phyloP scores from a whole-genome alignment of 805 yeast genomes.

The Suhomyces sp. region DNA sequence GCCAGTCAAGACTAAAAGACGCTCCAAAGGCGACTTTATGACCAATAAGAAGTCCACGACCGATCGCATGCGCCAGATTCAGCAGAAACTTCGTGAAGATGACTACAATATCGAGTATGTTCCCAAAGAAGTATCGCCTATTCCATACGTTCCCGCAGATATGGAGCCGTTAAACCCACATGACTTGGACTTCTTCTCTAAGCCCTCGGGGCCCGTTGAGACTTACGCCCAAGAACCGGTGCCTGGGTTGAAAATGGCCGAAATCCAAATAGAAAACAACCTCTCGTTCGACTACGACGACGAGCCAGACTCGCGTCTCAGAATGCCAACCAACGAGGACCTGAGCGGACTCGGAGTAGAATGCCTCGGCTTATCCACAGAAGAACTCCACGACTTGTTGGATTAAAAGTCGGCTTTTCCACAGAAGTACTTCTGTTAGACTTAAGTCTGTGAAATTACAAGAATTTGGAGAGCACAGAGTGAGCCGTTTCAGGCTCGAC shows the following conservation, averaged over 20 bases:
- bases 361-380: conserved; percentile 29
- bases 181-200: conserved; percentile 21
- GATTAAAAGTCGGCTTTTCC: conserved; percentile 19
- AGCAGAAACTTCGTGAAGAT: conserved; percentile 20
- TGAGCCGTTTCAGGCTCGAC: no score
- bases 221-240: conserved; percentile 9
- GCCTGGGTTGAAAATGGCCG: conserved; percentile 13
- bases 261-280: conserved; percentile 7
- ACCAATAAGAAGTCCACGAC: not conserved
- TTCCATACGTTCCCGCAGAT: conserved; percentile 45
- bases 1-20: not conserved
- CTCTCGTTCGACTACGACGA: conserved; percentile 9
- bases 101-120: conserved; percentile 49
- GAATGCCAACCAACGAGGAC: not conserved
- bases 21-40: not conserved
- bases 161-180: conserved; percentile 38
- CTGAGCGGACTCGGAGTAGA: conserved; percentile 2
- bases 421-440: not conserved
- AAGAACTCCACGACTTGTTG: conserved; percentile 36
- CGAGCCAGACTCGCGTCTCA: conserved; percentile 7
- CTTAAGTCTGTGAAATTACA: no score
- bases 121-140: conserved; percentile 36
- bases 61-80: not conserved
- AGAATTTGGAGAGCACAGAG: not conserved
- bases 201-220: conserved; percentile 8